phyloP scores from a whole-genome alignment of 306 rosid genomes.

The Cicer judaicum region DNA sequence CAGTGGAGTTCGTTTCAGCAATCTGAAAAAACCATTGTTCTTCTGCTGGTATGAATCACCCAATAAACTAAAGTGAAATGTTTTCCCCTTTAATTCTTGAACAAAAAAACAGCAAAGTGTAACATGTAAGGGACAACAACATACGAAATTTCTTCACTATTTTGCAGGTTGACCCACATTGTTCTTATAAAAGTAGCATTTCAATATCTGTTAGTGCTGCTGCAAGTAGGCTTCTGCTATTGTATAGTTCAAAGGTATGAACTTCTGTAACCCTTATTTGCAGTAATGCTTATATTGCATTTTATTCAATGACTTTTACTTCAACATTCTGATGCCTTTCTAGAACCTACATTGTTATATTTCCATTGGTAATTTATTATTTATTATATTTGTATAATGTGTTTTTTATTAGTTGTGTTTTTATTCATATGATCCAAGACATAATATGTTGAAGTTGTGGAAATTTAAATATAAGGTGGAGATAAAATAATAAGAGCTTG shows the following conservation, averaged over 20 bases:
- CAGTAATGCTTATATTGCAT: slow-evolving; percentile 34
- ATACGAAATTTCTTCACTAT: slow-evolving; percentile 42
- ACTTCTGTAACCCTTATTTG: slow-evolving; percentile 38
- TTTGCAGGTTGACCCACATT: slow-evolving; percentile 93
- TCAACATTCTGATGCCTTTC: slow-evolving; percentile 8
- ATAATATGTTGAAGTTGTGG: too few relatives aligned
- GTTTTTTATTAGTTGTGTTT: slow-evolving; percentile 19
- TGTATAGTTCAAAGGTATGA: slow-evolving; percentile 79
- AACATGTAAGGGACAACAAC: slow-evolving; percentile 4
- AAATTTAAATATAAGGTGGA: too few relatives aligned
- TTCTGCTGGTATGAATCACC: slow-evolving; percentile 72
- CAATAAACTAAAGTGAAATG: slow-evolving; percentile 2
- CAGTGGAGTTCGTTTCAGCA: slow-evolving; percentile 72
- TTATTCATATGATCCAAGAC: slow-evolving; percentile 27
- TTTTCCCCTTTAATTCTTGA: slow-evolving; percentile 14
- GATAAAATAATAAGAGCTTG: too few relatives aligned
- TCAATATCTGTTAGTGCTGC: slow-evolving; percentile 68
- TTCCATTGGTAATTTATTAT: slow-evolving; percentile 14
- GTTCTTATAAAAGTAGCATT: slow-evolving; percentile 78
- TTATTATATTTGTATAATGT: slow-evolving; percentile 7
- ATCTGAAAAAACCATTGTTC: slow-evolving; percentile 79
- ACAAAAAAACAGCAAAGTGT: not conserved
- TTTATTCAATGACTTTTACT: slow-evolving; percentile 29
- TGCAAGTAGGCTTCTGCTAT: slow-evolving; percentile 81
- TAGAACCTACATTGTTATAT: slow-evolving; percentile 9